Evolutionary conservation across 148 eudicot species (phyloP), one percentile per base, ranked within the genome.

Genomic region (Oxyria digyna): DNA sequence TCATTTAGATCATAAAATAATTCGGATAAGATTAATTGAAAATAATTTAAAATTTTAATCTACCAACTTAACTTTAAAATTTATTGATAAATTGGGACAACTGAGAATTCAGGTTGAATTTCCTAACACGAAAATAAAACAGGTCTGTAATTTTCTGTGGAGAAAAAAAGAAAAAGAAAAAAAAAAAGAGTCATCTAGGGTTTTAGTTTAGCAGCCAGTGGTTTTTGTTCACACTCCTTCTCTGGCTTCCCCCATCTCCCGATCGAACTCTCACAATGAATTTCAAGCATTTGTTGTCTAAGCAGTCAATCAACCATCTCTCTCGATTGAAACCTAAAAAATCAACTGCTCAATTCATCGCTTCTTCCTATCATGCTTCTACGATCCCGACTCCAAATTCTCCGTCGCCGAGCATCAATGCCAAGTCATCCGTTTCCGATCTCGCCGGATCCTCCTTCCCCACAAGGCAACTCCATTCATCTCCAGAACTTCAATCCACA

Each of bases 201-300:
- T 59, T 59, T 29, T 27, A 59, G 65, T 20, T 5, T 54, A 59
- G 65, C 65, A 29, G 64, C 35, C 12, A 29, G 59, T 23, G 62
- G 62, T 54, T 54, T n/a, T 59, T 15, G 65, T 6, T 59, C 65
- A 1, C 35, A 14, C 65, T 29, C 62, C n/a, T 12, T 26, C 18
- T 13, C 65, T 29, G 37, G 18, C 38, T 15, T n/a, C n/a, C 3
- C 37, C 37, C 35, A 59, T 59, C 64, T 13, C 18, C 38, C 52
- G 4, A 24, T 59, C 65, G 18, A 6, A 27, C 37, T 59, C 38
- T 14, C 68, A 55, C 27, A 72, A 76, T 76, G 80, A 74, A 76
- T 74, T 77, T 80, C 48, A 66, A 31, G 23, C 77, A 43, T 54
- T 70, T 77, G 15, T 68, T 77, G 15, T 74, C 68, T 67, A 67